Base-by-base conservation (phyloP, 257 asterid species). In the Solanum bulbocastanum region DNA sequence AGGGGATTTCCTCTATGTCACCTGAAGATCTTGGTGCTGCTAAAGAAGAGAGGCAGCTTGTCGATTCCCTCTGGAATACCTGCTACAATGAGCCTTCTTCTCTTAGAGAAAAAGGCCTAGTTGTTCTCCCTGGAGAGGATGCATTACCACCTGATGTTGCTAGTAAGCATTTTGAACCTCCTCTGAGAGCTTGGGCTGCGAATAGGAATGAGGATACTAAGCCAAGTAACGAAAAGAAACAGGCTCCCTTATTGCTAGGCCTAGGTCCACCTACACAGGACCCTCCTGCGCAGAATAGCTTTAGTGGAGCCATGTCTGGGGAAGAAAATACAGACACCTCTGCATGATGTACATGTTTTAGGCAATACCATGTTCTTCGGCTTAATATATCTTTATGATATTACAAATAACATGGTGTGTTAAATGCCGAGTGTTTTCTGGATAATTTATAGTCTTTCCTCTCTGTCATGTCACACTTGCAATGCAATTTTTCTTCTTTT, bases 61-160 rank as follows among this genome's bases (percentile, higher is more conserved):
- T 95, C 27, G 99, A 96, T 73, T 88, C 98, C 8, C 96, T 97
- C 32, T 97, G 99, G 99, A 92, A 86, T 60, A 89, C 91, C 23
- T 90, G 90, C 44, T 93, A 90, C 30, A 89, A 91, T 7, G 99
- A 94, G 74, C 97, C 98, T 11, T 94, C 98, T 65, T 89, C 99
- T 36, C 98, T 97, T 83, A 91, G 91, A 12, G 95, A 92, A 87
- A 92, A 92, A 49, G 99, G 99, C 25, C 94, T 95, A 46, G 93
- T 96, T 58, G 88, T 89, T 87, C 93, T 93, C 86, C 96, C 94
- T 0, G 99, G 98, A 6, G 99, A 97, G 76, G 98, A 97, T 87
- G 96, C 88, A 33, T 96, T 91, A 14, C 96, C 98, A 1, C 99
- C 99, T 0, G 98, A 97, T 86, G 95, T 97, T 20, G 98, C 97